phyloP scores from a whole-genome alignment of 2,329 filamentous ascomycete species.

The Penicillium griseofulvum region DNA sequence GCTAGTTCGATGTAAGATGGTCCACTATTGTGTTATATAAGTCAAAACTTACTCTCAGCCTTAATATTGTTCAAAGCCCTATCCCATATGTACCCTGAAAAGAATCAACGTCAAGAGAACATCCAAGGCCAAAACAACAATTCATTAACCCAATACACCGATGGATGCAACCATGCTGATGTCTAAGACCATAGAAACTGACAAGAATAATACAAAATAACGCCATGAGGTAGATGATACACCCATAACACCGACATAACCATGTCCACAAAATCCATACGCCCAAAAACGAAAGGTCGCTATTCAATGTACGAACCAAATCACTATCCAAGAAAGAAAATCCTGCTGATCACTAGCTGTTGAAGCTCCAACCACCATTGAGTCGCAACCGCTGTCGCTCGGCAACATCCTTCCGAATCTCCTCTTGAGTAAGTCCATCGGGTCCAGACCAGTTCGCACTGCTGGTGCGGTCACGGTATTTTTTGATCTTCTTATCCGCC shows the following conservation, averaged over 20 bases:
- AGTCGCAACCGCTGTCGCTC: slow-evolving; percentile 74
- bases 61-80: background rate
- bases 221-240: slow-evolving; percentile 11
- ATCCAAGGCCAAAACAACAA: background rate
- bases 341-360: slow-evolving; percentile 1
- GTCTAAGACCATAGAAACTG: slow-evolving; percentile 9
- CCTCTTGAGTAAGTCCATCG: slow-evolving; percentile 82
- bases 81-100: background rate
- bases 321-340: slow-evolving; percentile 2
- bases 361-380: slow-evolving; percentile 81
- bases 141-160: slow-evolving; percentile 17
- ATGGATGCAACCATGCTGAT: slow-evolving; percentile 18
- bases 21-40: background rate
- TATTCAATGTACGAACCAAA: slow-evolving; percentile 8
- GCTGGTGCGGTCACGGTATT: slow-evolving; percentile 85
- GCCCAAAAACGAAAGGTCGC: background rate
- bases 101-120: background rate
- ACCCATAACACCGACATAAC: slow-evolving; percentile 12
- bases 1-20: slow-evolving; percentile 21
- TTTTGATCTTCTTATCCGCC: slow-evolving; percentile 82
- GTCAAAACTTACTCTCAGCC: rapidly evolving
- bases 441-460: slow-evolving; percentile 89
- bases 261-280: background rate
- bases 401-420: slow-evolving; percentile 75
- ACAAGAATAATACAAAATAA: slow-evolving; percentile 14